Evolutionary conservation across 768 basidiomycete genomes (phyloP).

Genomic region (Cubamyces lactineus): DNA sequence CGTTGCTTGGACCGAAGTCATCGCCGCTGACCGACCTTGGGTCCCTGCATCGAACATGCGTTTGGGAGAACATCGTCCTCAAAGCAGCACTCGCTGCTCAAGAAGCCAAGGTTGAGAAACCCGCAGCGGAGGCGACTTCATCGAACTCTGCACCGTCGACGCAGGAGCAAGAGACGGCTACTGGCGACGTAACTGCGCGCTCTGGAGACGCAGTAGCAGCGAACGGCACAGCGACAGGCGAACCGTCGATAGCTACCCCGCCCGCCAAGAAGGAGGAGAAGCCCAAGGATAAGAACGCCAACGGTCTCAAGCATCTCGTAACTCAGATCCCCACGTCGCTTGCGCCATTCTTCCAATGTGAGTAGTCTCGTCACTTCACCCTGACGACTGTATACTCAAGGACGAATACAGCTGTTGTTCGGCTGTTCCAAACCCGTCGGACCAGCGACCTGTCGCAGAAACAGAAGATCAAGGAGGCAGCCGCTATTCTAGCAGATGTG

Average conservation of each 20-base stretch:
- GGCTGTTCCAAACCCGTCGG: conserved; percentile 82
- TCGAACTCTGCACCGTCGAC: not conserved
- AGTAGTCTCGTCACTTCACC: conserved; percentile 19
- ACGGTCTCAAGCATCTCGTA: conserved; percentile 78
- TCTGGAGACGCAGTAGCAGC: conserved; percentile 27
- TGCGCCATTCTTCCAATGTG: conserved; percentile 88
- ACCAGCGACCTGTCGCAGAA: conserved; percentile 76
- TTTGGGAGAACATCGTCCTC: conserved; percentile 87
- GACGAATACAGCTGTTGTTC: conserved; percentile 68
- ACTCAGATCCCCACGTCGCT: conserved; percentile 75
- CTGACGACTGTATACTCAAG: not conserved
- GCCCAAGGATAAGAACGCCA: conserved; percentile 65
- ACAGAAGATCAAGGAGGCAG: conserved; percentile 74
- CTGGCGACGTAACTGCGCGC: conserved; percentile 35
- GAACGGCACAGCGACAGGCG: conserved; percentile 32
- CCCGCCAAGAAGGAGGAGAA: conserved; percentile 44
- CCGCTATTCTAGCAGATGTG: conserved; percentile 68
- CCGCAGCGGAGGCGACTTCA: conserved; percentile 4
- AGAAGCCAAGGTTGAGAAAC: conserved; percentile 16
- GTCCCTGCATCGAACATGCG: conserved; percentile 74
- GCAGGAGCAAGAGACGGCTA: conserved; percentile 27
- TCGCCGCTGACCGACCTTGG: conserved; percentile 73
- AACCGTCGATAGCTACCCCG: conserved; percentile 26
- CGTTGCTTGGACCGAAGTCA: conserved; percentile 61
- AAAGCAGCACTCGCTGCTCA: conserved; percentile 53